These are phyloP conservation scores for Populus hybrid DNA, from an alignment of 441 rosid species.

Conservation along the genomic window DNA sequence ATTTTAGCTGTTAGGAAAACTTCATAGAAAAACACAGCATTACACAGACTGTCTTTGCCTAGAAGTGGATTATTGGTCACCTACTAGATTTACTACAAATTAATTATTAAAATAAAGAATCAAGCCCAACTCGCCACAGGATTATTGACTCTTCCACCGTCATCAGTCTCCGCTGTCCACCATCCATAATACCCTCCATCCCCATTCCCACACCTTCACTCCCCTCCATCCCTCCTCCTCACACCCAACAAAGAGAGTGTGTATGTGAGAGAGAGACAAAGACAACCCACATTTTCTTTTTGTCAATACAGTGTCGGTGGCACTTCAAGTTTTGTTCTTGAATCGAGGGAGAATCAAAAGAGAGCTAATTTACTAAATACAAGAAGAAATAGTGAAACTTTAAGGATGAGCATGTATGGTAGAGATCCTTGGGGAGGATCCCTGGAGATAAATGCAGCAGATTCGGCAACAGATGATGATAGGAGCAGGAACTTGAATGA, in stretches of 20 bases:
- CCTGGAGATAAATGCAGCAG: constrained; percentile 83
- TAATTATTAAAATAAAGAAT: neutral
- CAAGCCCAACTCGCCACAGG: neutral
- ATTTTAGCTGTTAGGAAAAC: neutral
- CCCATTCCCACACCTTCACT: neutral
- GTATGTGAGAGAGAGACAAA: neutral
- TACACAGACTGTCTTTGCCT: constrained; percentile 29
- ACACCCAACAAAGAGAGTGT: neutral
- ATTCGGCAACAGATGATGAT: constrained; percentile 98
- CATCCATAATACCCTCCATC: neutral
- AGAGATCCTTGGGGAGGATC: constrained; percentile 99
- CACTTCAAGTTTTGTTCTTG: neutral
- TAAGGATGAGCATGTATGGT: constrained; percentile 65
- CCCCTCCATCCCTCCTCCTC: neutral
- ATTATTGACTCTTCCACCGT: constrained; percentile 17
- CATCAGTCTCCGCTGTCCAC: neutral
- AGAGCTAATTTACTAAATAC: neutral
- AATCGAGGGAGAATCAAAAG: neutral
- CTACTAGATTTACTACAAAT: neutral
- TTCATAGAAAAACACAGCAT: neutral
- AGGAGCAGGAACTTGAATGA: constrained; percentile 85
- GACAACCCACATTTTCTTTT: neutral
- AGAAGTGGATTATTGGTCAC: constrained; percentile 17
- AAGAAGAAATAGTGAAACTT: neutral
- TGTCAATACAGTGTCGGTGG: constrained; percentile 3